Base-by-base conservation (phyloP, 148 eudicot genomes). In the Rheum nobile region DNA sequence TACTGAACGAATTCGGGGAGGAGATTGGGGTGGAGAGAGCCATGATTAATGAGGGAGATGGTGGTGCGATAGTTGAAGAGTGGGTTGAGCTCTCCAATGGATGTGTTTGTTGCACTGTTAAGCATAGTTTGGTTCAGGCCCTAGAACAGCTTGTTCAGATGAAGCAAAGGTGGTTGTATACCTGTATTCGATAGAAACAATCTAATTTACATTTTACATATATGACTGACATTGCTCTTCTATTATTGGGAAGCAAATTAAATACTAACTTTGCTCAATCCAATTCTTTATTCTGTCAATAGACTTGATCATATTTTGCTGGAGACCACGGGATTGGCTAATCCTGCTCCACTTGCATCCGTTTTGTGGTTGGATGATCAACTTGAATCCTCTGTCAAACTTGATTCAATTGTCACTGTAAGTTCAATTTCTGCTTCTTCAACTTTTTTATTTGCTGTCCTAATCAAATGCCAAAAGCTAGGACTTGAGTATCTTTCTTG, bases 331-430 rank as follows among this genome's bases (percentile, higher is more conserved):
- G 96, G 97, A 38, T 84, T 94, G 86, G 98, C 97, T 44, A 91
- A 94, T 84, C 97, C 98, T 77, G 98, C 98, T 63, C 98, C 97
- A 71, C 96, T 94, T 57, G 98, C 98, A 77, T 94, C 98, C 72
- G 85, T 94, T 74, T 95, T 94, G 73, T 94, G 98, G 98, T 80
- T 94, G 88, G 98, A 94, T 80, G 98, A 94, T 83, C 97, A 94
- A 79, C 81, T 94, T 76, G 98, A 94, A 83, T 83, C 98, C 75
- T 82, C 80, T 74, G 93, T 94, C 47, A 91, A 85, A 81, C 96
- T 91, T 72, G 98, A 94, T 81, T 94, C 93, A 17, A 94, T 94
- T 67, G 83, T 91, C 77, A 91, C 98, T 38, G 98, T 94, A 77
- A 84, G 98, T 75, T 63, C 76, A 68, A 22, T 14, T 72, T 32